Evolutionary conservation across 345 rosid species (phyloP).

Genomic region (Dovyalis caffra): DNA sequence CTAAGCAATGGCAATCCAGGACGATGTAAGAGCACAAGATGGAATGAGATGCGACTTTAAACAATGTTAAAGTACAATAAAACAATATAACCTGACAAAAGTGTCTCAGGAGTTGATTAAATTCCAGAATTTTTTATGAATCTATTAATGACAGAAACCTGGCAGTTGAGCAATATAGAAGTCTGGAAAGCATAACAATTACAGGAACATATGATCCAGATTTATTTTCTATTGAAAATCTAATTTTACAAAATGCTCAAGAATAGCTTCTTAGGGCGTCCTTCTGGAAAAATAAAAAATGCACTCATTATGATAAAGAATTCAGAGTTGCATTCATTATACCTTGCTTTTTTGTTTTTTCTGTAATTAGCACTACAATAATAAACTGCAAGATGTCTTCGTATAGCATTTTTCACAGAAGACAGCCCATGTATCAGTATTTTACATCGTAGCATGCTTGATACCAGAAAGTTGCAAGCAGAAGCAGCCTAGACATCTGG

Average conservation of each 20-base stretch:
- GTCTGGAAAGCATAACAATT: neutral
- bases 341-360: neutral
- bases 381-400: neutral
- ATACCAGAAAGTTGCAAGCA: neutral
- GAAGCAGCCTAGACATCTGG: neutral
- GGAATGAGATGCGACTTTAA: neutral
- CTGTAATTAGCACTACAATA: neutral
- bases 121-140: neutral
- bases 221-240: neutral
- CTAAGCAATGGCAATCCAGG: neutral
- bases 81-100: conserved; percentile 6
- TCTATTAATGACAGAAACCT: neutral
- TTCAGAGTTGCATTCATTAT: neutral
- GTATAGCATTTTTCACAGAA: neutral
- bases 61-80: neutral
- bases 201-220: neutral
- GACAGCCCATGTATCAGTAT: neutral
- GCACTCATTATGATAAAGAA: neutral
- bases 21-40: neutral
- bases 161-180: neutral
- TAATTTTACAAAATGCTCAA: neutral
- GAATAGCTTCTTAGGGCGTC: neutral
- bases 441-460: neutral
- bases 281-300: neutral
- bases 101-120: neutral